These are phyloP conservation scores for Kondoa subrosea DNA, from an alignment of 768 basidiomycete species.

Conservation along the genomic window DNA sequence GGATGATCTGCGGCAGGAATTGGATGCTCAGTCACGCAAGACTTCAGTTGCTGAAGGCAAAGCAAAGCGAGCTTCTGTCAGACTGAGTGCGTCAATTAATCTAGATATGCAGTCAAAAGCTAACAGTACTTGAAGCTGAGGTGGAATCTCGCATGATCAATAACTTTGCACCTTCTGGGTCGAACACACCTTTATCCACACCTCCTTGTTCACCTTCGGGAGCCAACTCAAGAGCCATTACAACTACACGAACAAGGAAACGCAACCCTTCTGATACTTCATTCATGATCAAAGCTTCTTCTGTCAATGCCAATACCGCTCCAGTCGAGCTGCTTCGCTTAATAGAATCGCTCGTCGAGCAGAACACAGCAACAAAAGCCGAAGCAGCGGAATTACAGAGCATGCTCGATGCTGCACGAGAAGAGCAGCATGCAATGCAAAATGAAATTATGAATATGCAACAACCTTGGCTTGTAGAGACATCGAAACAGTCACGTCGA, in stretches of 20 bases:
- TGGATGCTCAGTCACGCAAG: conserved; percentile 51
- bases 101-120: conserved; percentile 7
- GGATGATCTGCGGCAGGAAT: conserved; percentile 61
- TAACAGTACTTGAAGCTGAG: neutral
- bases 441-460: conserved; percentile 8
- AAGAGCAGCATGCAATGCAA: conserved; percentile 18
- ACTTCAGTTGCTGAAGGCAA: conserved; percentile 53
- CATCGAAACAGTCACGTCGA: neutral
- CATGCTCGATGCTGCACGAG: conserved; percentile 21
- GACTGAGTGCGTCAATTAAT: conserved; percentile 6
- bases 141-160: neutral
- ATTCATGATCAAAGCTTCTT: neutral
- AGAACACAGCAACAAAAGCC: conserved; percentile 21
- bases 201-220: neutral
- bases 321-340: conserved; percentile 21
- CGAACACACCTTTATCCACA: too few species aligned
- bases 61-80: conserved; percentile 28
- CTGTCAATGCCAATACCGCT: conserved; percentile 11
- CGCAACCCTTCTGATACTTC: neutral
- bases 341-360: conserved; percentile 21
- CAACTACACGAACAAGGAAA: neutral
- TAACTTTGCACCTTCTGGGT: too few species aligned
- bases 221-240: neutral
- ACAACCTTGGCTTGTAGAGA: conserved; percentile 6
- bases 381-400: conserved; percentile 24